Evolutionary conservation across 202 grass and related monocot genomes (phyloP).

Genomic region (Elaeis oleifera): DNA sequence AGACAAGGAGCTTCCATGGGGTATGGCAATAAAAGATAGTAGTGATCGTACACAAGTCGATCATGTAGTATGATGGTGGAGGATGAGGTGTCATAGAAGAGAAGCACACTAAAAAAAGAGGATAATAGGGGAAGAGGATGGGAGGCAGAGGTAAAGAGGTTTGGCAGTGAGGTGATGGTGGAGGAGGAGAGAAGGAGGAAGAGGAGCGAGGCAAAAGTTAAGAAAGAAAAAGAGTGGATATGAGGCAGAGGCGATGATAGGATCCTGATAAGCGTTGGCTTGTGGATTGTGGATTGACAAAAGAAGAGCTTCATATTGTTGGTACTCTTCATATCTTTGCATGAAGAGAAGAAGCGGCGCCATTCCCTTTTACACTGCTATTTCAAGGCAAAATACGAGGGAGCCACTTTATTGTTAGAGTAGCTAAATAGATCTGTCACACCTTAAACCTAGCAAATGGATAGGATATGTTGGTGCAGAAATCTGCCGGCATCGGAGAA

Average conservation of each 20-base stretch:
- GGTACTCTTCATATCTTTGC: no score
- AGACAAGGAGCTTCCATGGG: constrained; percentile 73
- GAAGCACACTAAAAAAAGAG: constrained; percentile 59
- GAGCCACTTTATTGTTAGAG: no score
- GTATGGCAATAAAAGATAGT: constrained; percentile 36
- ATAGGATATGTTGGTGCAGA: no score
- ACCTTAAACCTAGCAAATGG: no score
- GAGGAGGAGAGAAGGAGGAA: constrained; percentile 5
- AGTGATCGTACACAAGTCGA: constrained; percentile 50
- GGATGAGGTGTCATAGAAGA: constrained; percentile 45
- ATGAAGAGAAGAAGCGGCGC: no score
- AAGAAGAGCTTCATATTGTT: no score
- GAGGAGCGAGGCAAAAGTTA: background rate
- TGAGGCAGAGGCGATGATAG: background rate
- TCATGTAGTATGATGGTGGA: constrained; percentile 55
- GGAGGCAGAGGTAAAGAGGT: background rate
- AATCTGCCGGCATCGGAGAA: no score
- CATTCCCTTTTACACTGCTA: no score
- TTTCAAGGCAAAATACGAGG: no score
- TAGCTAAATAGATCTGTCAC: no score
- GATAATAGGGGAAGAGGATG: constrained; percentile 11
- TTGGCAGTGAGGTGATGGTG: background rate
- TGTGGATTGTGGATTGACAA: no score
- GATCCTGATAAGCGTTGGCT: background rate
- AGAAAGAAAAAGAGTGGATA: background rate